Evolutionary conservation across 2,329 filamentous ascomycete species (phyloP), one percentile per base, ranked within the genome.

Genomic region (Trichoderma harzianum): DNA sequence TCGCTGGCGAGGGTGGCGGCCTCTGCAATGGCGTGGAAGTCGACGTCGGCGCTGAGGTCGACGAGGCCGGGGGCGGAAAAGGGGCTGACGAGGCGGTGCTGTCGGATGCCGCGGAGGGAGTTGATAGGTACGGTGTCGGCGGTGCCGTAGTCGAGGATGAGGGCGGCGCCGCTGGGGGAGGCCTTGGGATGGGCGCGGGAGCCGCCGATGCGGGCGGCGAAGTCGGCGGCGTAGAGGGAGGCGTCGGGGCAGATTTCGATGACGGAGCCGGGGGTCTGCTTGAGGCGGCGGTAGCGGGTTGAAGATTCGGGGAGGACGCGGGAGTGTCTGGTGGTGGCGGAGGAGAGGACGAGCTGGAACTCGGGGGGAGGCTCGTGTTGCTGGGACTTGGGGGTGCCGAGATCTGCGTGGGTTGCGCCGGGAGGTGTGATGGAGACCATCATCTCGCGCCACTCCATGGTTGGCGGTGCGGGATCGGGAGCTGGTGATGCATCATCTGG

Each of bases 71-170:
- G 93, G 7, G 89, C 86, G 1, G 88, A 86, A 77, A 99, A 94
- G 5, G 96, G 94, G 26, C 90, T 94, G 60, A 97, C 92, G 28
- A 87, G 86, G 28, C 86, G 84, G 83, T 99, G 96, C 16, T 87
- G 85, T 43, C 90, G 89, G 80, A 99, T 98, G 26, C 96, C 96
- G 36, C 96, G 92, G 26, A 99, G 87, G 0, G 94, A 97, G 85
- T 97, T 97, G 73, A 92, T 85, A 3, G 96, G 96, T 63, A 99
- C 90, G 0, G 85, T 92, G 76, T 90, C 86, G 3, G 89, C 82
- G 5, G 95, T 92, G 21, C 96, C 96, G 82, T 99, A 99, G 83
- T 99, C 96, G 60, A 99, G 89, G 76, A 99, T 93, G n/a, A 99
- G 86, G 1, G 95, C 96, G 10, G 95, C 96, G 64, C 96, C 96